Base-by-base conservation (phyloP, 1,284 basidiomycete species). In the Irpex sp. region DNA sequence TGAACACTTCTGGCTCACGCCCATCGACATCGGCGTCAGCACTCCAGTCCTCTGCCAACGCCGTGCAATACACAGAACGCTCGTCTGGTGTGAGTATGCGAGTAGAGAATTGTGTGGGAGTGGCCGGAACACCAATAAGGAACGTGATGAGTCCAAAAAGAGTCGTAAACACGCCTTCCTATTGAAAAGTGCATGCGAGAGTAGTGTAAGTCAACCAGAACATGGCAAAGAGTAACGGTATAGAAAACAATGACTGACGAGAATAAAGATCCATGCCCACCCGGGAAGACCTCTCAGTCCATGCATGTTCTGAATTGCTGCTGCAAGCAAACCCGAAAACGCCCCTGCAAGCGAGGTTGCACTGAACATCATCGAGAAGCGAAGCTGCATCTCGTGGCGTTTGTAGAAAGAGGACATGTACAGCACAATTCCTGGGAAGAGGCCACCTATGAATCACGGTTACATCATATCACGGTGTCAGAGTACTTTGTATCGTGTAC, bases 231-330 rank as follows among this genome's bases (percentile, higher is more conserved):
- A n/a, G n/a, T n/a, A n/a, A n/a, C n/a, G n/a, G n/a, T n/a, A n/a
- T 6, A 38, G 32, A 38, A 7, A 54, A 18, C 18, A 15, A 54
- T n/a, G 2, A 38, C 70, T 15, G 32, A 73, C 72, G 42, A 91
- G 72, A 71, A 90, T 89, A 80, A 94, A 93, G 74, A 93, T 92
- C 92, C 92, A 93, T 22, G 89, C 82, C 80, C 80, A 83, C 9
- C 78, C 82, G 13, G 88, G 84, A 73, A 89, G 89, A 4, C 90
- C 88, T 24, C 87, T 91, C 49, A 92, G 76, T 5, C 90, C 90
- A 11, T 89, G 81, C 89, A 91, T 88, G 3, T 91, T 88, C 4
- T 87, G 85, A 58, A 92, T 90, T 0, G 85, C 90, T 38, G 88
- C 89, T 27, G 89, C 90, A 59, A 92, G 84, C 15, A 91, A 79